Base-by-base conservation (phyloP, 2,329 filamentous ascomycete genomes). In the Drechslerella coelobrocha region DNA sequence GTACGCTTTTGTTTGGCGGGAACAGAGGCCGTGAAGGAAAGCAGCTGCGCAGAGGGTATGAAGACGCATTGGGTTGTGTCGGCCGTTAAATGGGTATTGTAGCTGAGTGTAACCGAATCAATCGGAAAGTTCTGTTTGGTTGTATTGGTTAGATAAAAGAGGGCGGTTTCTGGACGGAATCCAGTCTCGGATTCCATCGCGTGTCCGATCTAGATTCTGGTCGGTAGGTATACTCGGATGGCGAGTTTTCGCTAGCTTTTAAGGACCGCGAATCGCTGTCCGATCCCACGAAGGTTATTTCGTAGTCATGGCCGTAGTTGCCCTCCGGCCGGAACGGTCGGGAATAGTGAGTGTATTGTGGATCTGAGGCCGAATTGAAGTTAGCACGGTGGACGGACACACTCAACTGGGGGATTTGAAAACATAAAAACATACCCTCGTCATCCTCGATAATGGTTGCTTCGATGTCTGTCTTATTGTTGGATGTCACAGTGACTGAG, bases 391-490 rank as follows among this genome's bases (percentile, higher is more conserved):
- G n/a, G n/a, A n/a, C n/a, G n/a, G n/a, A n/a, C n/a, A n/a, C n/a
- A n/a, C n/a, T n/a, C n/a, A n/a, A n/a, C n/a, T n/a, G n/a, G n/a
- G n/a, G n/a, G n/a, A n/a, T n/a, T n/a, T n/a, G n/a, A n/a, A n/a
- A n/a, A n/a, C n/a, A n/a, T n/a, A n/a, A n/a, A n/a, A 12, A 39
- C 65, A 2, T 54, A 69, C 65, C 65, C 57, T 69, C 65, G 29
- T 69, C 65, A 34, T 69, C 65, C 50, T 69, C 65, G 17, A 69
- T 69, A 27, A 69, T 57, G 2, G 65, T 69, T 21, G 65, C 65
- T n/a, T 69, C 65, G 10, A 69, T 31, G 50, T 69, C 65, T 14
- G 65, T 69, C 45, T 69, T 69, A 0, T 52, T 68, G 39, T 68
- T 68, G 10, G 61, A 59, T 2, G 62, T 69, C 26, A 69, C 65